Percentiles rank a stretch among this genome's conserved stretches.
Conservation (phyloP, 192 early-diverging fungal species). For the Endogone sp. region DNA sequence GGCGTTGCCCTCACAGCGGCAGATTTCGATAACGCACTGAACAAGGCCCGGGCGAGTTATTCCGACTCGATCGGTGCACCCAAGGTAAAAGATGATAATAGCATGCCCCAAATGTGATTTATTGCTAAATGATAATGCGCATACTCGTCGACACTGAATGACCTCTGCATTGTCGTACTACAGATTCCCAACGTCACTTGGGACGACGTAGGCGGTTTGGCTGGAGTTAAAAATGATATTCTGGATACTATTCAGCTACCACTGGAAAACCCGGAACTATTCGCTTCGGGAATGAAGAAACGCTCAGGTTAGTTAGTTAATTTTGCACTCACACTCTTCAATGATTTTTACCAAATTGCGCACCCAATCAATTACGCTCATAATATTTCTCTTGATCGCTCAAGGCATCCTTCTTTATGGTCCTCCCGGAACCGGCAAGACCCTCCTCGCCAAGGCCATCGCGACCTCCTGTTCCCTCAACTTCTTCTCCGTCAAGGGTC, state of each 20-base stretch:
- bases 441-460: conserved; percentile 96
- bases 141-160: no score
- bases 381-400: no score
- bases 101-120: not conserved
- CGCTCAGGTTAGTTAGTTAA: conserved; percentile 69
- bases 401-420: conserved; percentile 83
- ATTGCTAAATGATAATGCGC: no score
- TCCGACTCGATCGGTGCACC: conserved; percentile 94
- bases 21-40: conserved; percentile 80
- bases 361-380: no score
- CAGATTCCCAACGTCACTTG: conserved; percentile 95
- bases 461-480: conserved; percentile 97
- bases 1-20: conserved; percentile 71
- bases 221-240: conserved; percentile 89
- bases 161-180: no score
- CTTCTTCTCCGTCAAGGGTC: conserved; percentile 98
- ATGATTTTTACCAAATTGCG: no score
- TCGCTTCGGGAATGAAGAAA: conserved; percentile 91
- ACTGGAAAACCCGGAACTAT: conserved; percentile 92
- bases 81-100: conserved; percentile 58
- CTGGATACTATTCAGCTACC: conserved; percentile 96
- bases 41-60: conserved; percentile 73
- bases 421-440: conserved; percentile 98
- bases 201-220: conserved; percentile 97
- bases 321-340: no score